Evolutionary conservation across 768 basidiomycete genomes (phyloP), one percentile per base, ranked within the genome.

Genomic region (Amanita molliuscula): DNA sequence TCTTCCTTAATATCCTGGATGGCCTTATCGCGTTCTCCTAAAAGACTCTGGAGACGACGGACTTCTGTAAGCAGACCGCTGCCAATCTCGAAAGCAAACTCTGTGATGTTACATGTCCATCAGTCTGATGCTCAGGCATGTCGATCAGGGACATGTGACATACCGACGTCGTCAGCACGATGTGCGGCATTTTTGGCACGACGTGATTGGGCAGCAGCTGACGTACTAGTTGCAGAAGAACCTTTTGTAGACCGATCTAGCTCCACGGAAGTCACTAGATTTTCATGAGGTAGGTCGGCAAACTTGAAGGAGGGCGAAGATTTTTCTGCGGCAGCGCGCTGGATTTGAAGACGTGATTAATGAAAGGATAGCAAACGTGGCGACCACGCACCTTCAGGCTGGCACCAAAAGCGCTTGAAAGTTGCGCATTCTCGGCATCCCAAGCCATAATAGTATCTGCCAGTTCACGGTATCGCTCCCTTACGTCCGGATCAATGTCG

Each of bases 81-180:
- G 6, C 95, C 94, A 50, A 98, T 98, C 71, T 98, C 95, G 58
- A 96, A 94, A 35, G 95, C 95, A 58, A 98, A 97, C 71, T 96
- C 95, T 88, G 69, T 61, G 60, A 57, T 55, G 48, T 53, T 36
- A 59, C 54, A 56, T 11, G 5, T 58, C 61, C 25, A 54, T 41
- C 58, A 55, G 50, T 42, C 48, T 25, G 54, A 44, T 38, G 45
- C 21, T 16, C 20, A 42, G n/a, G 42, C 21, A 53, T 16, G 16
- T 20, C 15, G 35, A 20, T 35, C 13, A 20, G 33, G 21, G 25
- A 20, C 11, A 40, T 26, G 36, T 55, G 43, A 77, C 86, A 62
- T 58, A 88, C 88, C 87, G 56, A 90, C 87, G 61, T 93, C 88
- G 62, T 92, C 84, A 41, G 88, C 84, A 55, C 91, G 77, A 67